phyloP scores from a whole-genome alignment of 2,329 filamentous ascomycete genomes.

The Colletotrichum horii region DNA sequence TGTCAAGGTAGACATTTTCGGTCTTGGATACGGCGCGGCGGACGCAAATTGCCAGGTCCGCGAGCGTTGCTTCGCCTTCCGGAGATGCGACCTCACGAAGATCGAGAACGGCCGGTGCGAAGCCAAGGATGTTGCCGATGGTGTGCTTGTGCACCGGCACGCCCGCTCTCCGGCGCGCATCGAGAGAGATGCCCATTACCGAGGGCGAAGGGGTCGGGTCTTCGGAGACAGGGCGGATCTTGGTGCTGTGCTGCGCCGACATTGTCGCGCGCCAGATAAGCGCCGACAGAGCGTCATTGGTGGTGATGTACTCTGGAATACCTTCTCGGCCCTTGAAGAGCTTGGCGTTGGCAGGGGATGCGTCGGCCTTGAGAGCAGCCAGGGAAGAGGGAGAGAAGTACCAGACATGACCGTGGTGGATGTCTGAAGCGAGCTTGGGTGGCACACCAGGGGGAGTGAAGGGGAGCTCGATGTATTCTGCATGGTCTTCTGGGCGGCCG shows the following conservation, averaged over 20 bases:
- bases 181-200: slow-evolving; percentile 41
- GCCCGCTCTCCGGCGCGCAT: slow-evolving; percentile 38
- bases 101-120: slow-evolving; percentile 31
- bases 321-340: slow-evolving; percentile 21
- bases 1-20: slow-evolving; percentile 33
- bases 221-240: neutral
- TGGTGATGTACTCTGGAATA: slow-evolving; percentile 31
- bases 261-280: slow-evolving; percentile 17
- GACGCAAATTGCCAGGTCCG: slow-evolving; percentile 37
- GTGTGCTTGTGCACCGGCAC: slow-evolving; percentile 38
- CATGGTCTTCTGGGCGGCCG: slow-evolving; percentile 33
- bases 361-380: slow-evolving; percentile 33
- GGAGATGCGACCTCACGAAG: slow-evolving; percentile 32
- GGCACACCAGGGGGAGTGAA: slow-evolving; percentile 31
- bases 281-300: slow-evolving; percentile 20
- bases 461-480: slow-evolving; percentile 34
- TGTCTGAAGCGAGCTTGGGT: slow-evolving; percentile 35
- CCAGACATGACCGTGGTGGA: slow-evolving; percentile 36
- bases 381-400: slow-evolving; percentile 34
- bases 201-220: slow-evolving; percentile 31
- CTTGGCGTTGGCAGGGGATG: slow-evolving; percentile 31
- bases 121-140: slow-evolving; percentile 44
- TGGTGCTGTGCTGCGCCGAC: neutral
- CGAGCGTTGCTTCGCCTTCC: slow-evolving; percentile 27
- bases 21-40: slow-evolving; percentile 36